A percentile compares a stretch with the other conserved stretches of the same genome.
phyloP scores from a whole-genome alignment of 345 rosid genomes.

The Syzygium aromaticum region DNA sequence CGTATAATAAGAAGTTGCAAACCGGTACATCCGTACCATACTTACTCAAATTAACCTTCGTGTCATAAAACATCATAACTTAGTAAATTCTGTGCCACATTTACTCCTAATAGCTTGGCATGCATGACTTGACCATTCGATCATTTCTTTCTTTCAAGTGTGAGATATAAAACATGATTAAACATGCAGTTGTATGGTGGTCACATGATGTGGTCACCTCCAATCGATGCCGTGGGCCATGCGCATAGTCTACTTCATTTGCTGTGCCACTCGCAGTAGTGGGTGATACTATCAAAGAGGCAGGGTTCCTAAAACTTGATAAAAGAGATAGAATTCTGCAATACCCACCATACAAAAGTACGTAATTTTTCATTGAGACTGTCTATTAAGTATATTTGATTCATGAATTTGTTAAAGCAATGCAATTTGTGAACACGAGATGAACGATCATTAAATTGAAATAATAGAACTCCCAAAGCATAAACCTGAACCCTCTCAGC shows the following conservation, averaged over 20 bases:
- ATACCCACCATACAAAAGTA: background rate
- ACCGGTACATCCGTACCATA: accelerated
- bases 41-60: background rate
- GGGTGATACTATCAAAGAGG: too few species aligned
- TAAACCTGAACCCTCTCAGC: background rate
- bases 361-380: background rate
- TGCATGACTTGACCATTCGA: background rate
- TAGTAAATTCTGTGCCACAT: too few species aligned
- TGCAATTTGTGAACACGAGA: background rate
- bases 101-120: background rate
- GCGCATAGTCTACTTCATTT: background rate
- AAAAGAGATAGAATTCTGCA: background rate
- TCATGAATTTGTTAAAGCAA: too few species aligned
- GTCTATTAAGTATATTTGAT: background rate
- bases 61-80: too few species aligned
- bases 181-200: background rate
- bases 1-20: too few species aligned
- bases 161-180: background rate
- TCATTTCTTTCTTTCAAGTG: background rate
- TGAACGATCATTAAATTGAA: background rate
- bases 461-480: background rate
- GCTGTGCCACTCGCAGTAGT: too few species aligned
- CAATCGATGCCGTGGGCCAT: background rate
- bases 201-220: background rate
- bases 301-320: background rate